Conservation (phyloP, 495 filamentous ascomycete species). For the Aspergillus steynii region DNA sequence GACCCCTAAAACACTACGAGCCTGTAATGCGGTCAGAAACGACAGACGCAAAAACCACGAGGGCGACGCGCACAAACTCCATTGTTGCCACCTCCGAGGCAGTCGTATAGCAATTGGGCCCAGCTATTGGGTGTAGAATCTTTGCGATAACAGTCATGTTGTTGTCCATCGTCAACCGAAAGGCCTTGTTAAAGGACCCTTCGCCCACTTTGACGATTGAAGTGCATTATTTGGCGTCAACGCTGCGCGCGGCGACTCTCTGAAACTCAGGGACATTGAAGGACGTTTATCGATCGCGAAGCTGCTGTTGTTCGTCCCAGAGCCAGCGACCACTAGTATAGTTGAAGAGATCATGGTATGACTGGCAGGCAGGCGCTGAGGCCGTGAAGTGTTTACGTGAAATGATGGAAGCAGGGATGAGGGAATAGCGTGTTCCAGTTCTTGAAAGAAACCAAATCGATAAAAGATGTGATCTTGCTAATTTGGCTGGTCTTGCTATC, state of each 20-base stretch:
- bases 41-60: conserved; percentile 5
- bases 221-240: conserved; percentile 17
- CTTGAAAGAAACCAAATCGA: too few species aligned
- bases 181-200: conserved; percentile 42
- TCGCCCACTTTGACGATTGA: conserved; percentile 34
- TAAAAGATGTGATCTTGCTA: too few species aligned
- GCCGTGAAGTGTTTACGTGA: too few species aligned
- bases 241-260: conserved; percentile 18
- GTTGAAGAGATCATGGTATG: conserved; percentile 22
- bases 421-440: too few species aligned
- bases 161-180: conserved; percentile 37
- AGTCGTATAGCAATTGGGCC: conserved; percentile 28
- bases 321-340: conserved; percentile 38
- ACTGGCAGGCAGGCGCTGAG: too few species aligned
- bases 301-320: conserved; percentile 28
- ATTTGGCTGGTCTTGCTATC: too few species aligned
- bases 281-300: conserved; percentile 20
- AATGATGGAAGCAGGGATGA: too few species aligned
- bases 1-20: conserved; percentile 23
- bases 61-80: conserved; percentile 29
- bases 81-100: conserved; percentile 45
- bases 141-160: conserved; percentile 33
- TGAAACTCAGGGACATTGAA: conserved; percentile 32
- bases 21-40: conserved; percentile 18
- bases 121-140: conserved; percentile 35